Base-by-base conservation (phyloP, 768 basidiomycete species). In the Russula lepida region DNA sequence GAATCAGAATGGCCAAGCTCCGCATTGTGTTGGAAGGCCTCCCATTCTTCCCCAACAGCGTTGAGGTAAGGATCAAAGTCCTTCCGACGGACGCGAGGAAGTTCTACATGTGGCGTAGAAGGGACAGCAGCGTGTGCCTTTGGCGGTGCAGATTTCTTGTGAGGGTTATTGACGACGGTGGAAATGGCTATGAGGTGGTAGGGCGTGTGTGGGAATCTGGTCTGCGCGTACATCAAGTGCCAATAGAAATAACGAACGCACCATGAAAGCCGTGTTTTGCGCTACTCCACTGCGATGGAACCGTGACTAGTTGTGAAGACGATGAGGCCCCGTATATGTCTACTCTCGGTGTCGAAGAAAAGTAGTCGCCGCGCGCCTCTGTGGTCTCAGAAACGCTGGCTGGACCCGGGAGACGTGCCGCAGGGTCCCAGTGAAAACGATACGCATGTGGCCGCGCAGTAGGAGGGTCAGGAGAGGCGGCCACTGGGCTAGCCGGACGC, bases 131-230 rank as follows among this genome's bases (percentile, higher is more conserved):
- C 89, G 66, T 95, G 90, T 0, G 92, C 84, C 70, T 95, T 91
- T 32, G 95, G 88, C 13, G 95, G 92, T 7, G 88, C 86, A 51
- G 88, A 86, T 37, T 79, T 81, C 73, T 86, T 89, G 69, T 88
- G 85, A 0, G 95, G 95, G 68, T 89, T 93, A 68, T 94, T 94
- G 54, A 97, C 81, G 28, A 97, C 90, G 19, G 91, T 94, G 9
- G 94, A 95, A 65, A 97, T 94, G 41, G 93, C 95, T 97, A 71
- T 15, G 50, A 35, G 68, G 52, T 46, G 66, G 71, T 13, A 48
- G 30, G 67, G 48, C 44, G 66, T 66, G 52, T n/a, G 35, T 37
- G 35, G 37, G 55, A 49, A 12, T 7, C 11, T 33, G 23, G 7
- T 6, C n/a, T 9, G 30, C 25, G 21, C 7, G 53, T 33, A 41